Evolutionary conservation across 805 yeast species (phyloP), one percentile per base, ranked within the genome.

Genomic region (Myxozyma neotropica): DNA sequence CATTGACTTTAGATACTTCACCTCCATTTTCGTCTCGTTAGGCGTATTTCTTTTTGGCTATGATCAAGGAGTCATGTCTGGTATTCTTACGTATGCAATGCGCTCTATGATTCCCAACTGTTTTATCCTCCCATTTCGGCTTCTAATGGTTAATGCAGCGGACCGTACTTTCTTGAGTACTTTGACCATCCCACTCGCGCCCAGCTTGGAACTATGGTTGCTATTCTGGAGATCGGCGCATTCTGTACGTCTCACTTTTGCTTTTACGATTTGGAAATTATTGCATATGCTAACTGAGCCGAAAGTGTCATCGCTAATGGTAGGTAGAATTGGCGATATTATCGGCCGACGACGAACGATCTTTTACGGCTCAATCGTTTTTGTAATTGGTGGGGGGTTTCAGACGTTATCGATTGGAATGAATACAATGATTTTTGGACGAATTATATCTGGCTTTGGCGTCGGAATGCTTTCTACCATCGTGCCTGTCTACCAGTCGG

Each of bases 21-120:
- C 79, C 23, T 70, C 77, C 26, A 69, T 77, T 29, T 78, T 77
- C 61, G 80, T 77, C 39, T 75, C 79, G 19, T 69, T 77, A 10
- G 80, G 80, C 31, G 80, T 86, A 35, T 85, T 88, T 54, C 76
- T 88, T 24, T 88, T 88, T 67, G 94, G 94, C 2, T 88, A 86
- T 71, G 92, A 86, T 70, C 91, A 91, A 74, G 97, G 97, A 58
- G 96, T 90, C 50, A 89, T 92, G 83, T 84, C 91, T 48, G 96
- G 96, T 1, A 83, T 92, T 47, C 76, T 92, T 54, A 87, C 94
- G 4, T 61, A 58, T 23, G 66, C 40, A 2, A 10, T 26, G 8
- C 27, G 8, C 24, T 5, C 6, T 33, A 4, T 17, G 13, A n/a
- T n/a, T n/a, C n/a, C n/a, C n/a, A n/a, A n/a, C n/a, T n/a, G n/a